These are phyloP conservation scores for Neotropicomus parvogracilis DNA, from an alignment of 1,284 basidiomycete genomes.

Conservation along the genomic window DNA sequence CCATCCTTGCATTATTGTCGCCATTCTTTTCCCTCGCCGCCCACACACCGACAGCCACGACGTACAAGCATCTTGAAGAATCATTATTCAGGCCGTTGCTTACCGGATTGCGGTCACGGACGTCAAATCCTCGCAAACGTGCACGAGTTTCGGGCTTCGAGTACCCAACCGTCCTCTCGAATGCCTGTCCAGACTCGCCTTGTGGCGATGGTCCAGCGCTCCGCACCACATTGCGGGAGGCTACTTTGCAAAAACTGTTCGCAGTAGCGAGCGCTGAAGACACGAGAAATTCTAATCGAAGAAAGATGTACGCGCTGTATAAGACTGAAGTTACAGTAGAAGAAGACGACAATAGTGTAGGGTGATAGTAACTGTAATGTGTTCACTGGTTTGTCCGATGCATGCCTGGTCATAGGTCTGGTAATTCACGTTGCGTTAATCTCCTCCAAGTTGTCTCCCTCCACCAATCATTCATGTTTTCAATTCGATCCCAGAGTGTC, in stretches of 20 bases:
- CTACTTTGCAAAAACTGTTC: slow-evolving; percentile 66
- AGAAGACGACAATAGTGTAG: slow-evolving; percentile 38
- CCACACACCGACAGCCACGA: slow-evolving; percentile 54
- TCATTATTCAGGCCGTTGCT: slow-evolving; percentile 67
- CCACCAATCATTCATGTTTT: slow-evolving; percentile 89
- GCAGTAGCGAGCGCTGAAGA: slow-evolving; percentile 71
- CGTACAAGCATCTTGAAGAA: slow-evolving; percentile 67
- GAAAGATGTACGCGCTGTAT: slow-evolving; percentile 82
- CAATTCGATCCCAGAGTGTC: slow-evolving; percentile 72
- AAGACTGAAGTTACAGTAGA: slow-evolving; percentile 55
- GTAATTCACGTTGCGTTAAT: slow-evolving; percentile 81
- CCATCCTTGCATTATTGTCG: slow-evolving; percentile 54
- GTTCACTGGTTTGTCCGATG: background rate
- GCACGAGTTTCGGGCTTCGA: slow-evolving; percentile 32
- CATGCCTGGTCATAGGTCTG: slow-evolving; percentile 56
- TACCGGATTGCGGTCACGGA: slow-evolving; percentile 39
- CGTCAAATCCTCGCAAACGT: slow-evolving; percentile 41
- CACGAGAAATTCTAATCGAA: slow-evolving; percentile 74
- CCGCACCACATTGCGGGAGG: slow-evolving; percentile 47
- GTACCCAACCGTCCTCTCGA: slow-evolving; percentile 45
- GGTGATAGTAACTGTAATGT: slow-evolving; percentile 15
- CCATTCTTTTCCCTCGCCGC: slow-evolving; percentile 75
- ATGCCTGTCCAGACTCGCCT: slow-evolving; percentile 47
- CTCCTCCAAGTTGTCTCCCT: slow-evolving; percentile 86
- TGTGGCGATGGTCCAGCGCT: slow-evolving; percentile 37